Percentiles rank a stretch among this genome's conserved stretches.
Conservation (phyloP, 306 rosid species). For the Prosopis cineraria region DNA sequence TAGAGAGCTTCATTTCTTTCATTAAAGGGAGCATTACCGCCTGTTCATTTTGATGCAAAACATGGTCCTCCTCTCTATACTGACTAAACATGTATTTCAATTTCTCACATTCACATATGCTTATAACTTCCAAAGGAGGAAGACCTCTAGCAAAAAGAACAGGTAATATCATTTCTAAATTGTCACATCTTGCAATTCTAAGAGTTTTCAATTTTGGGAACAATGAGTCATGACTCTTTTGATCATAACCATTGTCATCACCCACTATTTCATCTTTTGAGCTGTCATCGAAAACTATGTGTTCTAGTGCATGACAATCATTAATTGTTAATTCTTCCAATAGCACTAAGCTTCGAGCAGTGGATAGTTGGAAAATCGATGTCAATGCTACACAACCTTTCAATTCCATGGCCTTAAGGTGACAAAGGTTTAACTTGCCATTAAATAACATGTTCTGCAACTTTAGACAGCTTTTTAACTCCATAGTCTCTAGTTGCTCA, state of each 20-base stretch:
- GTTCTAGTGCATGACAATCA: not conserved
- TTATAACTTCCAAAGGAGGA: conserved; percentile 23
- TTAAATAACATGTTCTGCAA: not conserved
- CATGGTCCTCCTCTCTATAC: not conserved
- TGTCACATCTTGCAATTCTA: conserved; percentile 9
- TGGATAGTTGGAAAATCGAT: not conserved
- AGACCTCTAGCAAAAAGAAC: conserved; percentile 22
- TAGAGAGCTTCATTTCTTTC: not conserved
- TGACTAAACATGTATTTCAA: conserved; percentile 33
- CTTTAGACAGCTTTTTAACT: not conserved
- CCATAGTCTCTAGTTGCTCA: not conserved
- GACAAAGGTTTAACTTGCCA: not conserved
- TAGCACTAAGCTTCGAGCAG: conserved; percentile 14
- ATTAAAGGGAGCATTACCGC: not conserved
- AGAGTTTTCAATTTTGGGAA: conserved; percentile 34
- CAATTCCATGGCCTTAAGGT: not conserved
- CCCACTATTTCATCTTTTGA: not conserved
- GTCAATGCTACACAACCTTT: not conserved
- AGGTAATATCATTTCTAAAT: conserved; percentile 33
- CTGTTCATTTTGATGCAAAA: not conserved
- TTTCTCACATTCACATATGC: not conserved
- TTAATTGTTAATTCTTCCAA: conserved; percentile 10
- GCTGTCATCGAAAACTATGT: not conserved
- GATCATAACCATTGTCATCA: not conserved
- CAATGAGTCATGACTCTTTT: not conserved